phyloP scores from a whole-genome alignment of 2,329 filamentous ascomycete genomes.

The Paecilomyces fulvus region DNA sequence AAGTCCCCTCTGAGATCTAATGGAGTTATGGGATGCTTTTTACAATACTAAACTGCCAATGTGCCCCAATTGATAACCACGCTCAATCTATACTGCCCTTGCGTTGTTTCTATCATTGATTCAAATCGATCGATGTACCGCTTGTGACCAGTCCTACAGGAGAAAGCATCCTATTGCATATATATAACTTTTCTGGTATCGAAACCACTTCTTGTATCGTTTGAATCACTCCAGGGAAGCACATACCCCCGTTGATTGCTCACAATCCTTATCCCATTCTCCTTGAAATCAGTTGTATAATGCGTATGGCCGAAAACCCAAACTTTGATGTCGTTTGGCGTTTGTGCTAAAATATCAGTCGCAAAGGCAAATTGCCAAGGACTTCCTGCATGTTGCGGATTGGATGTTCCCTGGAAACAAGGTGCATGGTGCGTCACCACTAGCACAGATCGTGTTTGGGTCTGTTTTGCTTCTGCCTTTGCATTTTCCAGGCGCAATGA shows the following conservation, averaged over 20 bases:
- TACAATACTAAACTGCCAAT: too few species aligned
- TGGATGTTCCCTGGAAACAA: conserved; percentile 37
- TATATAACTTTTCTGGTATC: not conserved
- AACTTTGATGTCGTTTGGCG: conserved; percentile 16
- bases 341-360: conserved; percentile 35
- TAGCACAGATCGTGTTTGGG: conserved; percentile 22
- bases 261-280: conserved; percentile 23
- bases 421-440: conserved; percentile 48
- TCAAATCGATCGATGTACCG: not conserved
- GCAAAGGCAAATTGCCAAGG: conserved; percentile 44
- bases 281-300: conserved; percentile 27
- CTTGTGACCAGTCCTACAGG: not conserved
- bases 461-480: not conserved
- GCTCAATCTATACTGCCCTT: too few species aligned
- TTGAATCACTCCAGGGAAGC: not conserved
- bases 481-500: not conserved
- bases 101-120: not conserved
- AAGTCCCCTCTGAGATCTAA: too few species aligned
- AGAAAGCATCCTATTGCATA: not conserved
- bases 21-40: too few species aligned
- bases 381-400: conserved; percentile 39
- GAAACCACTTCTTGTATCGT: not conserved
- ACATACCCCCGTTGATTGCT: conserved; percentile 35
- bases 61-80: too few species aligned
- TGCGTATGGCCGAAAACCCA: conserved; percentile 39